Conservation (phyloP, 352 stramenopile genomes). For the Pythium vanterpoolii region DNA sequence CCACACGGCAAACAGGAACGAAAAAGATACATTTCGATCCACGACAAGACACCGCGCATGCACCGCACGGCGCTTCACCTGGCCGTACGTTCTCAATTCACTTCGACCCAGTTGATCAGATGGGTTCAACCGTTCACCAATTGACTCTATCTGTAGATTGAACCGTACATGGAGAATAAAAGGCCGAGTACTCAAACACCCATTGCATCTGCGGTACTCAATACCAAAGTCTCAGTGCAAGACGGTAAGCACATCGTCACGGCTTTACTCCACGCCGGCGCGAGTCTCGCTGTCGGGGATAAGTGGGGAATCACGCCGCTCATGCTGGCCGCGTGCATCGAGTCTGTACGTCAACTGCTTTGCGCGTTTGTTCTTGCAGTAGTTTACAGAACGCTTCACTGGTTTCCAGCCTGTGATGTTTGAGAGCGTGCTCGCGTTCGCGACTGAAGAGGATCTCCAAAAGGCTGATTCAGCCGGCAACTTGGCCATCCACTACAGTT, state of each 20-base stretch:
- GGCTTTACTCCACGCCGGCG: background rate
- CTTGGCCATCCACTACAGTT: slow-evolving; percentile 61
- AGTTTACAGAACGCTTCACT: background rate
- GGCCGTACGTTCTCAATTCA: slow-evolving; percentile 25
- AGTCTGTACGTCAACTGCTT: slow-evolving; percentile 22
- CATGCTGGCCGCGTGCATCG: slow-evolving; percentile 45
- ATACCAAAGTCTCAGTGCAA: background rate
- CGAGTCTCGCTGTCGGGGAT: slow-evolving; percentile 27
- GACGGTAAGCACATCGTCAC: background rate
- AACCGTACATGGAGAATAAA: background rate
- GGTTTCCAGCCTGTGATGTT: slow-evolving; percentile 22
- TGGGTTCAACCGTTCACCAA: background rate
- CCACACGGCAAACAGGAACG: background rate
- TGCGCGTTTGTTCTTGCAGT: background rate
- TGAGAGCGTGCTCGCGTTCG: slow-evolving; percentile 33
- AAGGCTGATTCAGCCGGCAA: slow-evolving; percentile 41
- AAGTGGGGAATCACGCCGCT: slow-evolving; percentile 62
- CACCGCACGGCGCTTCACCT: slow-evolving; percentile 48
- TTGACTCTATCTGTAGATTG: background rate
- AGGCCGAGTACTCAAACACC: background rate
- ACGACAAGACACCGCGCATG: slow-evolving; percentile 31
- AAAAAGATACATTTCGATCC: background rate
- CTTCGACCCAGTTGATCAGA: no score
- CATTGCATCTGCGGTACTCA: background rate
- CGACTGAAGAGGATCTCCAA: slow-evolving; percentile 23